Conservation (phyloP, 768 basidiomycete genomes). For the Trametes cinnabarina region DNA sequence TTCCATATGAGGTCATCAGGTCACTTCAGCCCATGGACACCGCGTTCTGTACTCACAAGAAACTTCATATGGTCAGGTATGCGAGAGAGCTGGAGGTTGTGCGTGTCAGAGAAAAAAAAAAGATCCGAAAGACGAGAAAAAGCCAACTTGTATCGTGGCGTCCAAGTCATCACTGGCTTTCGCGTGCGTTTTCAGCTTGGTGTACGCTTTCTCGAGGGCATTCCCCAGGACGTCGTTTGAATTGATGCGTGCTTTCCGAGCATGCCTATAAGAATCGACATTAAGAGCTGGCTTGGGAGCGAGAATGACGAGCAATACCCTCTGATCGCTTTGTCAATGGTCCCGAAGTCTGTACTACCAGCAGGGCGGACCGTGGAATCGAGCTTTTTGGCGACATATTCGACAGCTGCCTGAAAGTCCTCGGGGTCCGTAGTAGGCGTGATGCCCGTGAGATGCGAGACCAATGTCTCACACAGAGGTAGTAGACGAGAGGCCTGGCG, state of each 20-base stretch:
- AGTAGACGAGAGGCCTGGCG: conserved; percentile 49
- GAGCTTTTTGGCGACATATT: conserved; percentile 56
- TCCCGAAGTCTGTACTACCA: conserved; percentile 52
- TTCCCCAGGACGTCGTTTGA: conserved; percentile 58
- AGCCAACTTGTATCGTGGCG: conserved; percentile 56
- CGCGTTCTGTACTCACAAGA: conserved; percentile 45
- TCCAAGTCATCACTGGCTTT: conserved; percentile 58
- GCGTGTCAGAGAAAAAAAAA: too few relatives aligned
- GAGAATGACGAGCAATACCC: conserved; percentile 43
- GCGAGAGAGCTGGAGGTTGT: conserved; percentile 53
- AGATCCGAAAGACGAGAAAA: not conserved
- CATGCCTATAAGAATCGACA: conserved; percentile 9
- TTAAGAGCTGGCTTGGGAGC: not conserved
- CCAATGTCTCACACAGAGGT: conserved; percentile 54
- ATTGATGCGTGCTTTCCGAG: conserved; percentile 66
- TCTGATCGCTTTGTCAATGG: conserved; percentile 49
- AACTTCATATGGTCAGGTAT: conserved; percentile 74
- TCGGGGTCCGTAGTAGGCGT: conserved; percentile 41
- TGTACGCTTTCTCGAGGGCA: conserved; percentile 56
- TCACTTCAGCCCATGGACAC: not conserved
- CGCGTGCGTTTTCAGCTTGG: conserved; percentile 49
- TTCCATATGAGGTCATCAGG: conserved; percentile 24
- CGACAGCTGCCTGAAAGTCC: conserved; percentile 48
- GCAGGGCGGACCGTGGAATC: conserved; percentile 60
- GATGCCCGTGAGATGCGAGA: conserved; percentile 53